phyloP scores from a whole-genome alignment of 1,139 yeast species.

The Geotrichum armillariae region DNA sequence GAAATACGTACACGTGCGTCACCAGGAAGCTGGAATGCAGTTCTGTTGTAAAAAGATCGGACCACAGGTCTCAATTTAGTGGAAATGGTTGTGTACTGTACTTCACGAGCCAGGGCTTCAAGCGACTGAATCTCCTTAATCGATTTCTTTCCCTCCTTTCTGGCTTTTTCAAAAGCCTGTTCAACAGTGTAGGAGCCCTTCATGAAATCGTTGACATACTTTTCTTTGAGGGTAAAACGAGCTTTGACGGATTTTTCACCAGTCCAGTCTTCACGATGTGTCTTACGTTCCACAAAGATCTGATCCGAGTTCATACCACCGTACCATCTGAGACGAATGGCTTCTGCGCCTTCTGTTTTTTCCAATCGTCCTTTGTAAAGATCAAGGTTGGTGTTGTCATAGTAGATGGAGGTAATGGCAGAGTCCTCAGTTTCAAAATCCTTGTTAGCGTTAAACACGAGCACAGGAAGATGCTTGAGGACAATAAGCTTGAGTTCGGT shows the following conservation, averaged over 20 bases:
- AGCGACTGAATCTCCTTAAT: slow-evolving; percentile 84
- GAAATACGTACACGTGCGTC: slow-evolving; percentile 98
- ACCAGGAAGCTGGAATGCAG: slow-evolving; percentile 98
- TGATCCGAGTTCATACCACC: slow-evolving; percentile 96
- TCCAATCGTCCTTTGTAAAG: slow-evolving; percentile 90
- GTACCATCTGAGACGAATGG: slow-evolving; percentile 96
- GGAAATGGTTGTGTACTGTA: slow-evolving; percentile 83
- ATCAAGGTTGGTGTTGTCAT: slow-evolving; percentile 85
- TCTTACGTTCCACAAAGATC: slow-evolving; percentile 93
- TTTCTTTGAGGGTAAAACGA: slow-evolving; percentile 88
- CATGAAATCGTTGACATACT: slow-evolving; percentile 80
- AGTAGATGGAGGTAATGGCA: slow-evolving; percentile 95
- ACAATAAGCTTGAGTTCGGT: slow-evolving; percentile 94
- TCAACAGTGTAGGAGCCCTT: slow-evolving; percentile 81
- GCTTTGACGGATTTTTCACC: slow-evolving; percentile 99
- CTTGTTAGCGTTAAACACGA: slow-evolving; percentile 93
- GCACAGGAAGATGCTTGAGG: slow-evolving; percentile 90
- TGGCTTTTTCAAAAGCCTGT: slow-evolving; percentile 87
- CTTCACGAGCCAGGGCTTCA: slow-evolving; percentile 89
- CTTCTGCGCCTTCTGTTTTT: slow-evolving; percentile 98
- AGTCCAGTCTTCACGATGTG: slow-evolving; percentile 99
- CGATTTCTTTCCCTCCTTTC: slow-evolving; percentile 89
- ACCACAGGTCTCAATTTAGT: slow-evolving; percentile 88
- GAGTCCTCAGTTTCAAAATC: slow-evolving; percentile 93
- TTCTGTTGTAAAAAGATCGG: slow-evolving; percentile 94